Base-by-base conservation (phyloP, 805 yeast species). In the Phaffomyces opuntiae region DNA sequence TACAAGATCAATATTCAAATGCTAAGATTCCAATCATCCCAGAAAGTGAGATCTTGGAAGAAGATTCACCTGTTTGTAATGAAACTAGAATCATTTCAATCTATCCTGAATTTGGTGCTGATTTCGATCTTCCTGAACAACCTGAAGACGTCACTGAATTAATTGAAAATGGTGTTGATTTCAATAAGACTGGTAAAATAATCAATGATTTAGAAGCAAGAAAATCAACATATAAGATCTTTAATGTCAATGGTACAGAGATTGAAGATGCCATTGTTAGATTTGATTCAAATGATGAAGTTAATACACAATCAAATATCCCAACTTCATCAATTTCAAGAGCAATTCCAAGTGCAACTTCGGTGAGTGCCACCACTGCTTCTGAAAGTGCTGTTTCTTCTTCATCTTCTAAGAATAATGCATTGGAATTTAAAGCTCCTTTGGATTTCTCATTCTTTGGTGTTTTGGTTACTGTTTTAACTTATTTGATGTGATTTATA, bases 81-180 rank as follows among this genome's bases (percentile, higher is more conserved):
- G 50, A 70, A 12, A 53, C 57, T 9, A 49, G 49, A 3, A 69
- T 77, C 46, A 60, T 64, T 6, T 52, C 57, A 2, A 57, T 64
- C 17, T 70, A 69, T 48, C 49, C 70, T 12, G 60, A 57, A 3
- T 76, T 77, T 53, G 74, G 73, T 46, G 71, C 72, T 16, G 65
- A 69, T 48, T 77, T 77, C 52, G 62, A 67, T 13, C 55, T 77
- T n/a, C 81, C 81, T 39, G 61, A 60, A 11, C 73, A 67, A 46
- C 77, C 80, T 43, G 64, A 60, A 38, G 77, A 68, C 19, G 66
- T 72, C 46, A 53, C 67, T 9, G 56, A 58, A 7, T 50, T 76
- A 60, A 77, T 77, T 51, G 55, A 67, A 48, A 60, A 73, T 50
- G 83, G 83, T 62, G 74, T 68, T 37, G 65, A 66, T 50, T 63